Evolutionary conservation across 2,329 filamentous ascomycete genomes (phyloP).

Genomic region (Calonectria hawksworthii): DNA sequence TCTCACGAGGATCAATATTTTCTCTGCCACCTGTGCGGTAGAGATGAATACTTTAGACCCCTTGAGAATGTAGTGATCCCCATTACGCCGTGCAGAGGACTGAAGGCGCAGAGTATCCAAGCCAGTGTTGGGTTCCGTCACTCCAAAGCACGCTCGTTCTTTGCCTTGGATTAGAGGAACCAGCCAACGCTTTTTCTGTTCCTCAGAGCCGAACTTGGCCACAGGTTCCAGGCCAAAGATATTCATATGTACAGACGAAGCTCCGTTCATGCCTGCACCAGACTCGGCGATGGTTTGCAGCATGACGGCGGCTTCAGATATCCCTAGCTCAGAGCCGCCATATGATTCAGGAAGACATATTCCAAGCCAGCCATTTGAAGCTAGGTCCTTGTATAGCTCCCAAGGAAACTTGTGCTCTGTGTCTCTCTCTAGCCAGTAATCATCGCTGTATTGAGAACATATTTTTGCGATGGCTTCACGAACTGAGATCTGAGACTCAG

Average conservation of each 20-base stretch:
- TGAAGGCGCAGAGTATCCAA: slow-evolving; percentile 27
- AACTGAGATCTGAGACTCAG: slow-evolving; percentile 27
- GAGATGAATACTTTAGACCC: slow-evolving; percentile 31
- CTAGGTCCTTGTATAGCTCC: slow-evolving; percentile 26
- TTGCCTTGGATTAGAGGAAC: slow-evolving; percentile 20
- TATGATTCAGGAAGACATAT: slow-evolving; percentile 26
- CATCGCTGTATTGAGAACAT: slow-evolving; percentile 21
- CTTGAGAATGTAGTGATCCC: slow-evolving; percentile 16
- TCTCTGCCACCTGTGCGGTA: slow-evolving; percentile 27
- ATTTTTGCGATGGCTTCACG: slow-evolving; percentile 29
- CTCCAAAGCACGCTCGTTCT: slow-evolving; percentile 29
- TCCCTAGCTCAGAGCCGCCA: slow-evolving; percentile 22
- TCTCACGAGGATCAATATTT: slow-evolving; percentile 24
- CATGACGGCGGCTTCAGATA: slow-evolving; percentile 26
- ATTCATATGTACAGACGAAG: slow-evolving; percentile 31
- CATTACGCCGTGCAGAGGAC: slow-evolving; percentile 1
- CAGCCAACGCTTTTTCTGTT: slow-evolving; percentile 24
- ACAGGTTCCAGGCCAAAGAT: slow-evolving; percentile 32
- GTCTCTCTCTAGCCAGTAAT: slow-evolving; percentile 27
- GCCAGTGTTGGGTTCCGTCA: slow-evolving; percentile 77
- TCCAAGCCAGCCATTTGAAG: slow-evolving; percentile 25
- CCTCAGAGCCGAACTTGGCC: slow-evolving; percentile 25
- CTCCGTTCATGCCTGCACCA: slow-evolving; percentile 28
- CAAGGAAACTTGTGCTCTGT: slow-evolving; percentile 24
- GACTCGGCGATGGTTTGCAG: slow-evolving; percentile 30